A percentile compares a stretch with the other conserved stretches of the same genome.
phyloP scores from a whole-genome alignment of 1,284 basidiomycete species.

The Hortiboletus rubellus region DNA sequence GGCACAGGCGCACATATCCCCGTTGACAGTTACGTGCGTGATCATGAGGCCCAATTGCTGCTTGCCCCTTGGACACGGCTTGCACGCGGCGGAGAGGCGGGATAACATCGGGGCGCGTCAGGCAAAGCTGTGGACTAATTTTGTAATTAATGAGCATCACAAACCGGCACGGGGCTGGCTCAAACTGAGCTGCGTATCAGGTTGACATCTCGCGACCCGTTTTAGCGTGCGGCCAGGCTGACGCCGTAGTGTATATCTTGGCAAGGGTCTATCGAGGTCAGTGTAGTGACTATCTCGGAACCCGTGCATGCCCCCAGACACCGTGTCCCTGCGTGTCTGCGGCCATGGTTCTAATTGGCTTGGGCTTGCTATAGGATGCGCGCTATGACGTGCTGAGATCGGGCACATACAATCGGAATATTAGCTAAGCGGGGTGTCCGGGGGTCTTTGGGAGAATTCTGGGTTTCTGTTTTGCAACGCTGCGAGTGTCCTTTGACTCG shows the following conservation, averaged over 20 bases:
- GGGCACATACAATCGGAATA: background rate
- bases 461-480: constrained; percentile 38
- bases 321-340: background rate
- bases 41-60: no score
- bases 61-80: no score
- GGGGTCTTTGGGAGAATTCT: constrained; percentile 38
- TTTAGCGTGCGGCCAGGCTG: background rate
- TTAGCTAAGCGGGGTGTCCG: constrained; percentile 24
- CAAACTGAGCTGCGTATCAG: background rate
- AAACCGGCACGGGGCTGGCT: no score
- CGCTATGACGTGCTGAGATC: no score
- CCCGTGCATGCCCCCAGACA: constrained; percentile 7
- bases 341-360: background rate
- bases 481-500: constrained; percentile 32
- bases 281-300: constrained; percentile 9
- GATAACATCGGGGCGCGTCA: no score
- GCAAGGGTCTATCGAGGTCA: background rate
- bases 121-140: no score
- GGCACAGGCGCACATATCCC: no score
- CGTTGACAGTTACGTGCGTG: no score
- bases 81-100: background rate
- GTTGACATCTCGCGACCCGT: background rate
- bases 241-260: background rate
- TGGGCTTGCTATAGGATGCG: no score
- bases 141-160: no score